Percentiles rank a stretch among this genome's conserved stretches.
Evolutionary conservation across 768 basidiomycete genomes (phyloP).

Genomic region (Boletellus sp.): DNA sequence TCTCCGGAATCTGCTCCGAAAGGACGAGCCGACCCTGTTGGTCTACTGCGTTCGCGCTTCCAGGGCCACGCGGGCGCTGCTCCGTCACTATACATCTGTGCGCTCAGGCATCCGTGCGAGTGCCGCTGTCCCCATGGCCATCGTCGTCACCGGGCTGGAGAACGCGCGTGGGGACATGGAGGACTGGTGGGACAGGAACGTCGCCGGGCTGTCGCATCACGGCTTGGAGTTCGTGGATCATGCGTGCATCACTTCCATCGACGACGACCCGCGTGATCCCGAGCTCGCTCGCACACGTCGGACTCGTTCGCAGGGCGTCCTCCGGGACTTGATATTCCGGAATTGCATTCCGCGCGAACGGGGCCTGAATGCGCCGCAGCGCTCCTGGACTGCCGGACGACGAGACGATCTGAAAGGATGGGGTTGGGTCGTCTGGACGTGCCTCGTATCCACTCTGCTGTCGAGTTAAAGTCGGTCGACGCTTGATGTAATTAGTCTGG

Average conservation of each 20-base stretch:
- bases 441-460: conserved; percentile 11
- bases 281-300: conserved; percentile 16
- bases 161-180: conserved; percentile 32
- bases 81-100: conserved; percentile 38
- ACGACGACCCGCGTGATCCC: conserved; percentile 19
- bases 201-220: conserved; percentile 10
- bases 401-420: conserved; percentile 4
- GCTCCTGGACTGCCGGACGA: background rate
- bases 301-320: conserved; percentile 18
- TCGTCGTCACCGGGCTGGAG: conserved; percentile 42
- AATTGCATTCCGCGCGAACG: conserved; percentile 13
- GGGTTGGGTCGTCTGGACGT: conserved; percentile 13
- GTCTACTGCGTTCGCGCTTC: conserved; percentile 40
- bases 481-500: background rate
- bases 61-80: conserved; percentile 35
- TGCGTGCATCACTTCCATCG: conserved; percentile 32
- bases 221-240: conserved; percentile 30
- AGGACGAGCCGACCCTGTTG: conserved; percentile 37
- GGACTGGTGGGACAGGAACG: conserved; percentile 33
- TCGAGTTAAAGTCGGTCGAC: background rate
- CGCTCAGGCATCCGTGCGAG: conserved; percentile 27
- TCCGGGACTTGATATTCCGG: conserved; percentile 23
- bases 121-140: conserved; percentile 31
- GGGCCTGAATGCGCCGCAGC: background rate
- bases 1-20: conserved; percentile 31